Base-by-base conservation (phyloP, 805 yeast species). In the Candida saitoana region DNA sequence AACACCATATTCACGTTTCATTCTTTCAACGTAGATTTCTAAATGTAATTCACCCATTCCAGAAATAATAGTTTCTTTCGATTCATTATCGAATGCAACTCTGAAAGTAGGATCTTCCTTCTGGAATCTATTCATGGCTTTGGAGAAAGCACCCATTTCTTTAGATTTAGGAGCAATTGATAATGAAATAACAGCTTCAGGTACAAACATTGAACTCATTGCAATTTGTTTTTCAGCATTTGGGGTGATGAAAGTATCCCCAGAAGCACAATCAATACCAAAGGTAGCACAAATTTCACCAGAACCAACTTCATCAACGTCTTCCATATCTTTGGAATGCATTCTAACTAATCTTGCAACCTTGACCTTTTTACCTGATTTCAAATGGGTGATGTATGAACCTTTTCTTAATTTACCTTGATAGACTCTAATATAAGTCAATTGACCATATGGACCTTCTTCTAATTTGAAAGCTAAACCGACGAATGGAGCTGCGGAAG, bases 281-380 rank as follows among this genome's bases (percentile, higher is more conserved):
- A 93, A 93, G 44, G 98, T 91, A 42, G 99, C 99, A 72, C 99
- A 93, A 56, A 93, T 93, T 71, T 93, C 99, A 63, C 99, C 99
- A 22, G 98, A 91, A 17, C 91, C 93, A 57, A 88, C 84, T 69
- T 90, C 97, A 38, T 82, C 86, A 38, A 88, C 93, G 61, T 93
- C 99, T 72, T 93, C 99, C 98, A 93, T 90, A 62, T 93, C 99
- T 49, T 90, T 87, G 20, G 97, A 88, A 72, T 93, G 98, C 99
- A 93, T 93, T 70, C 98, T 84, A 39, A 89, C 99, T 56, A 93
- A 76, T 59, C 99, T 79, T 11, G 97, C 77, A 41, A 93, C 87
- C 72, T 93, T 93, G 49, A 89, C 87, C 65, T 82, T 87, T 74
- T 93, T 93, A 46, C 96, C 96, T 36, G 91, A 78, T 67, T 91